phyloP scores from a whole-genome alignment of 164 flowering plant species.

The Berberis vulgaris region DNA sequence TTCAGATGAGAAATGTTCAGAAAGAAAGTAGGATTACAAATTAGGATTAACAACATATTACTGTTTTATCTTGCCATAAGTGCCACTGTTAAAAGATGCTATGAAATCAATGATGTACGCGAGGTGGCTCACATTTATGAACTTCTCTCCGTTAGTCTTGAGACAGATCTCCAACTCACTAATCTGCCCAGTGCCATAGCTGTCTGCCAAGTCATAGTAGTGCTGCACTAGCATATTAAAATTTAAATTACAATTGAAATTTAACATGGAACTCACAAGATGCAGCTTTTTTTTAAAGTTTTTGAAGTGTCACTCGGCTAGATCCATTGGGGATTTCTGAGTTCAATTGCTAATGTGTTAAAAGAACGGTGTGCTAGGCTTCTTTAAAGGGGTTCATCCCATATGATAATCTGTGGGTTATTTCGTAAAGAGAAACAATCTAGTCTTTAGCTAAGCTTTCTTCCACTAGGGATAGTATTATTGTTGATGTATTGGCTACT shows the following conservation, averaged over 20 bases:
- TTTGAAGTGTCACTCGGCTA: too few species aligned
- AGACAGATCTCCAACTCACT: conserved; percentile 56
- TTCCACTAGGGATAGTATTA: too few species aligned
- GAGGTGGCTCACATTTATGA: conserved; percentile 53
- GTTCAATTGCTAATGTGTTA: too few species aligned
- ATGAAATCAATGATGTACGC: background rate
- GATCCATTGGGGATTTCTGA: too few species aligned
- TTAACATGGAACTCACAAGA: background rate
- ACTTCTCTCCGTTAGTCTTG: conserved; percentile 47
- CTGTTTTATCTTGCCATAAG: too few species aligned
- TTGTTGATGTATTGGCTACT: too few species aligned
- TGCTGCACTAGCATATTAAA: conserved; percentile 32
- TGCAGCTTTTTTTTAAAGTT: background rate
- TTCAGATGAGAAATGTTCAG: background rate
- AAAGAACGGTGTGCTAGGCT: too few species aligned
- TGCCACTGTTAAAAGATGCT: too few species aligned
- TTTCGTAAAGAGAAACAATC: too few species aligned
- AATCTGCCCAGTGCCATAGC: conserved; percentile 57
- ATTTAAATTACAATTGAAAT: background rate
- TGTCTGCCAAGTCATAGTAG: conserved; percentile 62
- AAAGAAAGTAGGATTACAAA: background rate
- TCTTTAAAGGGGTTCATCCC: too few species aligned
- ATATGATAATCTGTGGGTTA: too few species aligned
- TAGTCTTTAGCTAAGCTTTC: too few species aligned
- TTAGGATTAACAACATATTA: background rate